These are phyloP conservation scores for Ilex aquifolium DNA, from an alignment of 257 asterid species.

Conservation along the genomic window DNA sequence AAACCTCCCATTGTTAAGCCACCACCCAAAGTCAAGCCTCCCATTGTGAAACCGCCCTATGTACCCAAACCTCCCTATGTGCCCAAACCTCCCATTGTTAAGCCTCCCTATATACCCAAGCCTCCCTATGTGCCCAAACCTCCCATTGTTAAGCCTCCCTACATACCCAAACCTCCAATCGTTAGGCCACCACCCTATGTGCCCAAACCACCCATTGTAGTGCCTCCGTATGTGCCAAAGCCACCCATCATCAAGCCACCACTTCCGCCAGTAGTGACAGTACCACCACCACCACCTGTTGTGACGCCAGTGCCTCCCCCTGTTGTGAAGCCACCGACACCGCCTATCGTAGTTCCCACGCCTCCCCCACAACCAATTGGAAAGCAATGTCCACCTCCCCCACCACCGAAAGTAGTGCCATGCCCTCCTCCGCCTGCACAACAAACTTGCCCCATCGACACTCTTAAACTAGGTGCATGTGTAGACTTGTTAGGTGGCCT, in stretches of 20 bases:
- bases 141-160: conserved; percentile 23
- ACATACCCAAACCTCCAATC: conserved; percentile 27
- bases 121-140: conserved; percentile 15
- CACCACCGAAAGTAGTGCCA: conserved; percentile 12
- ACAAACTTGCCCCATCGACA: conserved; percentile 47
- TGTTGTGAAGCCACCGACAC: not conserved
- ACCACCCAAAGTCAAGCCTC: conserved; percentile 5
- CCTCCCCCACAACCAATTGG: conserved; percentile 23
- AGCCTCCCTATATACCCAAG: conserved; percentile 14
- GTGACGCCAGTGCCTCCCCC: conserved; percentile 21
- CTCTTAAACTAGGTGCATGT: conserved; percentile 38
- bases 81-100: conserved; percentile 21
- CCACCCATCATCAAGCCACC: conserved; percentile 17
- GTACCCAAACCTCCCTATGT: not conserved
- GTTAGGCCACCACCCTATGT: conserved; percentile 16
- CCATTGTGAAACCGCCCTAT: conserved; percentile 3
- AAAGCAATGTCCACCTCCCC: conserved; percentile 10
- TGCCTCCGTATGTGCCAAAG: conserved; percentile 5
- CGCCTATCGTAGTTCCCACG: conserved; percentile 1
- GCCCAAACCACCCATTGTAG: conserved; percentile 4
- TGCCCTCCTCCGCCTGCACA: conserved; percentile 3
- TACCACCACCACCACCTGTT: conserved; percentile 14
- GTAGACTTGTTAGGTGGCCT: conserved; percentile 47
- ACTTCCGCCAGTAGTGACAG: not conserved
- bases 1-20: conserved; percentile 14